Evolutionary conservation across 1,284 basidiomycete genomes (phyloP).

Genomic region (Exobasidium rhododendri): DNA sequence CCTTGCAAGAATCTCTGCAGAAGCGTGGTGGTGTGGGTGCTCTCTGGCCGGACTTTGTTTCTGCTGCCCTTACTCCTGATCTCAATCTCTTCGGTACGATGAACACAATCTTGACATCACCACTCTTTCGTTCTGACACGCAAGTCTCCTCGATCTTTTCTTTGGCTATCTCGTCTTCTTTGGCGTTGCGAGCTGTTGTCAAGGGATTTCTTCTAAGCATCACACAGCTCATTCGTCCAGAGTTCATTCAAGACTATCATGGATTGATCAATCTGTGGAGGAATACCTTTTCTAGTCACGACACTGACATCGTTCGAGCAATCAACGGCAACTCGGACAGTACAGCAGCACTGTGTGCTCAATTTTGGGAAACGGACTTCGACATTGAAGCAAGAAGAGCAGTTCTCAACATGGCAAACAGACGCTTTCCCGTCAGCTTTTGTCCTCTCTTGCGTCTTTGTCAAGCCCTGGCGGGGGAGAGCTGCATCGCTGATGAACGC

Average conservation of each 20-base stretch:
- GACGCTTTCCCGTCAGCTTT: slow-evolving; percentile 75
- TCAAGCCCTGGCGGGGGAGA: slow-evolving; percentile 67
- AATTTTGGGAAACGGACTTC: slow-evolving; percentile 74
- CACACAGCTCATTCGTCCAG: slow-evolving; percentile 70
- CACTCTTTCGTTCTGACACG: slow-evolving; percentile 45
- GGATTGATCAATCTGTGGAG: slow-evolving; percentile 73
- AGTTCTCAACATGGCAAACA: slow-evolving; percentile 72
- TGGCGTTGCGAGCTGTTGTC: slow-evolving; percentile 75
- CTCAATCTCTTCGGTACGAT: slow-evolving; percentile 48
- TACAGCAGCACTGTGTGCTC: slow-evolving; percentile 69
- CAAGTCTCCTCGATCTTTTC: slow-evolving; percentile 45
- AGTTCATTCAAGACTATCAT: slow-evolving; percentile 62
- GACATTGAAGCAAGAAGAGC: slow-evolving; percentile 61
- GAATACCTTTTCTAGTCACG: slow-evolving; percentile 63
- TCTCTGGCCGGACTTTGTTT: slow-evolving; percentile 53
- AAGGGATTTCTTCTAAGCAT: slow-evolving; percentile 69
- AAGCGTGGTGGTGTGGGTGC: slow-evolving; percentile 39
- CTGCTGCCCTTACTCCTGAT: slow-evolving; percentile 52
- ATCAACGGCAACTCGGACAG: slow-evolving; percentile 58
- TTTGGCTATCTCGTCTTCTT: slow-evolving; percentile 72
- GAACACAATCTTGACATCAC: slow-evolving; percentile 41
- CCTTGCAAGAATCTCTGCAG: slow-evolving; percentile 26
- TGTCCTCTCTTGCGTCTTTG: slow-evolving; percentile 70
- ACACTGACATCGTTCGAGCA: slow-evolving; percentile 53
- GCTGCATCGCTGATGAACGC: slow-evolving; percentile 12